phyloP scores from a whole-genome alignment of 768 basidiomycete genomes.

The Suillus cothurnatus region DNA sequence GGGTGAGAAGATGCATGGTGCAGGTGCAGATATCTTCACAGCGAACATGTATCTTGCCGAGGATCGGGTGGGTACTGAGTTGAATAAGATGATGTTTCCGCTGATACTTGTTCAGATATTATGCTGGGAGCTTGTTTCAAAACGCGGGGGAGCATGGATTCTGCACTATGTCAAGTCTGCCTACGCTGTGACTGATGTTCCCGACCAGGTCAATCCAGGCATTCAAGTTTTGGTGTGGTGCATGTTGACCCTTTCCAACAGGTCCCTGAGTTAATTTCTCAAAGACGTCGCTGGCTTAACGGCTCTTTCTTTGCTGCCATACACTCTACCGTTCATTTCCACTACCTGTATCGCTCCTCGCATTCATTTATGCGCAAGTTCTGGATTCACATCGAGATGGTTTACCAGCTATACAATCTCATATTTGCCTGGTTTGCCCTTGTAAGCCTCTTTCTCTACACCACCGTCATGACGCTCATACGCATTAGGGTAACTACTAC shows the following conservation, averaged over 20 bases:
- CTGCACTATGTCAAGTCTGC: conserved; percentile 97
- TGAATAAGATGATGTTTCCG: background rate
- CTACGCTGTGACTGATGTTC: conserved; percentile 91
- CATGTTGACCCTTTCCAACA: conserved; percentile 24
- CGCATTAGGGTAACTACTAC: conserved; percentile 78
- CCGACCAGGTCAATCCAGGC: conserved; percentile 64
- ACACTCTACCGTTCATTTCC: conserved; percentile 90
- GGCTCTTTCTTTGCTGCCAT: conserved; percentile 98
- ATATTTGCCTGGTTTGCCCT: conserved; percentile 92
- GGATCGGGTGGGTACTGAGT: conserved; percentile 58
- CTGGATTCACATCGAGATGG: conserved; percentile 93
- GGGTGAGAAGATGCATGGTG: conserved; percentile 93
- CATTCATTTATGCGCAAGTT: conserved; percentile 83
- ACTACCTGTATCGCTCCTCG: conserved; percentile 91
- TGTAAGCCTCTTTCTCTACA: conserved; percentile 41
- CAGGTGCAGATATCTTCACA: conserved; percentile 88
- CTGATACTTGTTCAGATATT: conserved; percentile 61
- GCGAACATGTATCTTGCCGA: conserved; percentile 97
- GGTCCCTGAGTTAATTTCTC: conserved; percentile 93
- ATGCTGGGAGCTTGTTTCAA: conserved; percentile 98
- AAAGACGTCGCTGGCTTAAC: conserved; percentile 95
- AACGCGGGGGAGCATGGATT: conserved; percentile 86
- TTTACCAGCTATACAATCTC: conserved; percentile 89
- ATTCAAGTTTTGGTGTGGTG: background rate
- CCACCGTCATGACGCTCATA: background rate